A percentile compares a stretch with the other conserved stretches of the same genome.
Conservation (phyloP, 768 basidiomycete genomes). For the Cyclocybe aegerita region DNA sequence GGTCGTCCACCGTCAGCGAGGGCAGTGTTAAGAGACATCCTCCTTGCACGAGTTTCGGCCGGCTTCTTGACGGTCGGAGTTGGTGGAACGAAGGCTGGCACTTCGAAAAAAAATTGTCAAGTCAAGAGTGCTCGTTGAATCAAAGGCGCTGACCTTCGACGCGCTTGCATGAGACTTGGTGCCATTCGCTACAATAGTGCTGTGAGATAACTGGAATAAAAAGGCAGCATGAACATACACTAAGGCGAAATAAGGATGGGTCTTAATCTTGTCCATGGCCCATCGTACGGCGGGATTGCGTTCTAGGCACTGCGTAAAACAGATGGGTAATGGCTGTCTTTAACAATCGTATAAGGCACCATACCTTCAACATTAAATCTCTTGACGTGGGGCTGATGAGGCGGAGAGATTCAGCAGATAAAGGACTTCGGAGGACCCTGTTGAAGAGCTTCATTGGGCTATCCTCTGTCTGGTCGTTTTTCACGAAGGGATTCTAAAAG, state of each 20-base stretch:
- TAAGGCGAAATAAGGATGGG: slow-evolving; percentile 47
- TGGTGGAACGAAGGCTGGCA: background rate
- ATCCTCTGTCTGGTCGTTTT: slow-evolving; percentile 14
- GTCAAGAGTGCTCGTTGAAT: too few species aligned
- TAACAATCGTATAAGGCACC: slow-evolving; percentile 1
- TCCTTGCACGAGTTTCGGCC: background rate
- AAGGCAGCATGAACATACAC: slow-evolving; percentile 36
- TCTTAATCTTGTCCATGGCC: slow-evolving; percentile 38
- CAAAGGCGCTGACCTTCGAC: slow-evolving; percentile 21
- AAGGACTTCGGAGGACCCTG: slow-evolving; percentile 29
- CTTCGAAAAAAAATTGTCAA: too few species aligned
- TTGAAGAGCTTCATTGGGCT: slow-evolving; percentile 28
- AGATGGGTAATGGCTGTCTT: background rate
- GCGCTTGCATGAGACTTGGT: slow-evolving; percentile 28
- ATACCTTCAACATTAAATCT: slow-evolving; percentile 47
- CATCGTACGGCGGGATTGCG: slow-evolving; percentile 51
- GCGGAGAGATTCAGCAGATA: slow-evolving; percentile 25
- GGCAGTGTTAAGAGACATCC: background rate
- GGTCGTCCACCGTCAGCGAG: background rate
- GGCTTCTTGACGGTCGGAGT: background rate
- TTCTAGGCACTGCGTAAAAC: slow-evolving; percentile 47
- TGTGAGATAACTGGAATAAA: slow-evolving; percentile 8
- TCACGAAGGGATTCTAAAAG: slow-evolving; percentile 41
- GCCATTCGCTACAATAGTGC: slow-evolving; percentile 36
- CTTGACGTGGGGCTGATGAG: slow-evolving; percentile 30